Evolutionary conservation across 2,329 filamentous ascomycete species (phyloP), one percentile per base, ranked within the genome.

Genomic region (Tympanopsis confertula): DNA sequence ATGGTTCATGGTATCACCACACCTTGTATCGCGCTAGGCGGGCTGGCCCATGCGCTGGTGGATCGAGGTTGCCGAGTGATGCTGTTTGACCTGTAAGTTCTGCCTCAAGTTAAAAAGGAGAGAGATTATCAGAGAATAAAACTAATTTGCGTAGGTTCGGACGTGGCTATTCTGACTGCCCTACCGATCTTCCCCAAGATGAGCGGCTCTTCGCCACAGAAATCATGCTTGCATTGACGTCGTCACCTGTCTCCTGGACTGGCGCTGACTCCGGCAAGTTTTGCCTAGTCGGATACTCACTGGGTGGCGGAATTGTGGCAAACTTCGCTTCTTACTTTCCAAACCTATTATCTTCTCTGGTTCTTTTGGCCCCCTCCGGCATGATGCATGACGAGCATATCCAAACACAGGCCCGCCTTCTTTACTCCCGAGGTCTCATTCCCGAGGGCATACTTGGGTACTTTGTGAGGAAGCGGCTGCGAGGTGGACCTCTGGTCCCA

Each of bases 1-100:
- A 61, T 93, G 19, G 59, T 93, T 13, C 86, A 89, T 55, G 86
- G 86, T 4, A 88, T 91, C 49, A 83, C 77, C 36, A 91, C 85
- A 4, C 86, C 86, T 0, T 78, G 77, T 43, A 63, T 88, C 35
- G 70, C 82, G 0, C 59, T 89, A 14, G 77, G 75, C 2, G 68
- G 72, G 30, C 54, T 91, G 24, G 82, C 81, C 13, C 65, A 75
- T 50, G 71, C 68, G 38, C 65, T 93, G 37, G 82, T 72, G 1
- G 59, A 62, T 5, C 67, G 65, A 39, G 82, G 84, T 1, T 87
- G 73, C 54, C 68, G 86, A 42, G 85, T 94, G 2, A 80, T 93
- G 71, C 60, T 89, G 2, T 86, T 89, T 51, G 78, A 26, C 22
- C 22, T 26, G 75, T 73, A 59, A 57, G 69, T 65, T 48, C 13